Percentiles rank a stretch among this genome's conserved stretches.
phyloP scores from a whole-genome alignment of 352 stramenopile species.

The Thalassiosira hispida region DNA sequence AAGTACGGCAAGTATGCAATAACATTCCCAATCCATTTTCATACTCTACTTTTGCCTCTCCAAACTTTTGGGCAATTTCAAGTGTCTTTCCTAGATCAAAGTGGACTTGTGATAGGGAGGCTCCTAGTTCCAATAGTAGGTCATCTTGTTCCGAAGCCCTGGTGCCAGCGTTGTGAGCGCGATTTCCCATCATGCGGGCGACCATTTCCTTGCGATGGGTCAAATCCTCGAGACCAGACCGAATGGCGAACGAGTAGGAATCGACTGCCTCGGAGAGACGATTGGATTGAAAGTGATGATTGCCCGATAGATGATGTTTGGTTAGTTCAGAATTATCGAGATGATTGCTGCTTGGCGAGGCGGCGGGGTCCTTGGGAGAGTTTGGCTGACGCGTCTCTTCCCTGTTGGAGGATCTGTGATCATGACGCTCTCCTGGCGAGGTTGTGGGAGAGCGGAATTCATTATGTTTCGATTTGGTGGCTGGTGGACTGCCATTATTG shows the following conservation, averaged over 20 bases:
- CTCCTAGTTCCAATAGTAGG: slow-evolving; percentile 7
- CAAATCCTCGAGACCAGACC: slow-evolving; percentile 42
- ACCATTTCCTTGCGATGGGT: slow-evolving; percentile 32
- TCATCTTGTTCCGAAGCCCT: not conserved
- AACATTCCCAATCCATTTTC: slow-evolving; percentile 39
- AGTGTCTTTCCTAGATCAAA: slow-evolving; percentile 39
- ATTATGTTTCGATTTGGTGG: not conserved
- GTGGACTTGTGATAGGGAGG: slow-evolving; percentile 33
- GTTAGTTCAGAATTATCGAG: slow-evolving; percentile 14
- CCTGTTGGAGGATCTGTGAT: not conserved
- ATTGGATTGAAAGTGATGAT: slow-evolving; percentile 35
- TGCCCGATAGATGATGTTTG: slow-evolving; percentile 21
- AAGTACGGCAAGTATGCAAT: slow-evolving; percentile 23
- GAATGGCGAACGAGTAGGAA: slow-evolving; percentile 37
- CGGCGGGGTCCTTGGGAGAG: slow-evolving; percentile 7
- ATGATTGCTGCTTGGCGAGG: not conserved
- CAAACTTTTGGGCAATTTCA: slow-evolving; percentile 51
- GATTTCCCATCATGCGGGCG: not conserved
- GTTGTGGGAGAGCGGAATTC: slow-evolving; percentile 29
- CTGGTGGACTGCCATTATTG: not conserved
- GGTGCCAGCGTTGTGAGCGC: not conserved
- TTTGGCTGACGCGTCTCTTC: slow-evolving; percentile 24
- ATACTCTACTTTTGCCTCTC: slow-evolving; percentile 35
- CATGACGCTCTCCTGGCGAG: slow-evolving; percentile 12
- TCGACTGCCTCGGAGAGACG: slow-evolving; percentile 53